Conservation (phyloP, 164 flowering plant genomes). For the Amborella trichopoda region DNA sequence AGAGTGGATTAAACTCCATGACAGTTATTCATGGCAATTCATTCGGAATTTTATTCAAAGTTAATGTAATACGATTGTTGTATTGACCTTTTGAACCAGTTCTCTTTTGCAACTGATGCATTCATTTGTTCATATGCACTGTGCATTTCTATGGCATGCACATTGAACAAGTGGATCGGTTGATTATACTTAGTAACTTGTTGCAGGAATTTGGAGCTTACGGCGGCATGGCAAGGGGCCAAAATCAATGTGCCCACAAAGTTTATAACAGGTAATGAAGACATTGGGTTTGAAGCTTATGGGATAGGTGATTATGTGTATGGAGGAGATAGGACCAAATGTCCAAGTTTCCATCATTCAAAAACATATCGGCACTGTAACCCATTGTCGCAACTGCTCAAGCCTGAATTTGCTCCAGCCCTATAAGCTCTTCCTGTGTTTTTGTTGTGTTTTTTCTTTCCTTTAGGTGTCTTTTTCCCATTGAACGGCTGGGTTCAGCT, state of each 20-base stretch:
- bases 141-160: background rate
- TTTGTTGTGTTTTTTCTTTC: no score
- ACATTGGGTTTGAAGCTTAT: slow-evolving; percentile 13
- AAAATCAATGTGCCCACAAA: slow-evolving; percentile 33
- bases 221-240: slow-evolving; percentile 37
- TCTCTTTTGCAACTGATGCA: background rate
- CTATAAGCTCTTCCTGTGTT: no score
- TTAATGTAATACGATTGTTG: no score
- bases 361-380: no score
- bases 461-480: no score
- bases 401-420: no score
- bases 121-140: background rate
- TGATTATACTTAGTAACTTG: no score
- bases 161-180: no score
- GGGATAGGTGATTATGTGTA: slow-evolving; percentile 24
- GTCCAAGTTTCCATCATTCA: slow-evolving; percentile 5
- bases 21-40: background rate
- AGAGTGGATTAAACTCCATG: background rate
- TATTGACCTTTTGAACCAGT: no score
- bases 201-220: slow-evolving; percentile 37
- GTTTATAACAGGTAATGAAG: slow-evolving; percentile 30
- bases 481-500: no score
- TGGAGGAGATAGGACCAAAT: slow-evolving; percentile 10
- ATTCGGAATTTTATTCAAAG: no score
- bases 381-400: no score